A percentile compares a stretch with the other conserved stretches of the same genome.
phyloP scores from a whole-genome alignment of 2,329 filamentous ascomycete species.

The Aspergillus vadensis region DNA sequence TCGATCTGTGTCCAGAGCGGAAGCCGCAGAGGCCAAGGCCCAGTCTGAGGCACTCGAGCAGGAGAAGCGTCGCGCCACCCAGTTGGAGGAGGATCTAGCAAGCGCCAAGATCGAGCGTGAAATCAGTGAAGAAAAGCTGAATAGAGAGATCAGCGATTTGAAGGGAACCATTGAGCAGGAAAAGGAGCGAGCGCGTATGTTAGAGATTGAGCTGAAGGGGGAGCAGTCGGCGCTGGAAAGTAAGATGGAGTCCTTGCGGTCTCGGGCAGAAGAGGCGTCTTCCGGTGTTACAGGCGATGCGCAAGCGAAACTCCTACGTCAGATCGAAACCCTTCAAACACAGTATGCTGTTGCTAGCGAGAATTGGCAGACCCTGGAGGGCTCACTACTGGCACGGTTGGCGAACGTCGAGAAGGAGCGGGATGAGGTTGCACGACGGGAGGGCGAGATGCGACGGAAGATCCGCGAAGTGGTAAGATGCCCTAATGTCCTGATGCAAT shows the following conservation, averaged over 20 bases:
- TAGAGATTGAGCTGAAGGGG: conserved; percentile 76
- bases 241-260: conserved; percentile 84
- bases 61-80: conserved; percentile 59
- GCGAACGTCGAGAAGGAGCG: conserved; percentile 83
- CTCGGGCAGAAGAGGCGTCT: conserved; percentile 83
- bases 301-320: conserved; percentile 85
- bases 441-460: conserved; percentile 86
- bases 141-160: conserved; percentile 69
- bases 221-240: conserved; percentile 78
- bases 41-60: conserved; percentile 68
- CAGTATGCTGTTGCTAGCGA: conserved; percentile 93
- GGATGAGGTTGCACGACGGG: conserved; percentile 79
- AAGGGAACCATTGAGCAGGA: conserved; percentile 73
- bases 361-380: conserved; percentile 97
- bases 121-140: conserved; percentile 69
- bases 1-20: conserved; percentile 66
- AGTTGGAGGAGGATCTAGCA: conserved; percentile 66
- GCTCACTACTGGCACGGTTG: conserved; percentile 76
- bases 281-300: conserved; percentile 79
- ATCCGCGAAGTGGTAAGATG: conserved; percentile 76
- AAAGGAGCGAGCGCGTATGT: conserved; percentile 66
- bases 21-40: conserved; percentile 66
- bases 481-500: neutral
- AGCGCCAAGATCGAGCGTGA: conserved; percentile 74
- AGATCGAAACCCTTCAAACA: conserved; percentile 92